Conservation (phyloP, 306 rosid genomes). For the Adenanthera pavonina region DNA sequence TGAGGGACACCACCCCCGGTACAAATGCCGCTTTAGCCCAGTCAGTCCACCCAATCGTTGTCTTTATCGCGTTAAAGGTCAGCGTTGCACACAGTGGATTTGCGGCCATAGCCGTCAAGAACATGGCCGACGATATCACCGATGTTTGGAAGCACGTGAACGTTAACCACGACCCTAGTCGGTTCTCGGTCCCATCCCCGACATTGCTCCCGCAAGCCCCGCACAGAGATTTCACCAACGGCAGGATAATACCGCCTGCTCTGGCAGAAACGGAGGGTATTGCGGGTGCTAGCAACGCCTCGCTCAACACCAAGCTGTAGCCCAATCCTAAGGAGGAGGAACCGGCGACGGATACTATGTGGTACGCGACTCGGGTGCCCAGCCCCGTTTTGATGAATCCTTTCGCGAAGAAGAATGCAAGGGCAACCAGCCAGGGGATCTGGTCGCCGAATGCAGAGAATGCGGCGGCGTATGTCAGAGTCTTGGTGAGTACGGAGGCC, state of each 20-base stretch:
- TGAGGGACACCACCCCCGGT: slow-evolving; percentile 65
- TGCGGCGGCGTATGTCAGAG: slow-evolving; percentile 65
- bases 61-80: slow-evolving; percentile 56
- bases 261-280: slow-evolving; percentile 11
- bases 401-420: slow-evolving; percentile 73
- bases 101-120: slow-evolving; percentile 78
- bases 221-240: slow-evolving; percentile 55
- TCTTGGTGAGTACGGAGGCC: slow-evolving; percentile 64
- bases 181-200: slow-evolving; percentile 44
- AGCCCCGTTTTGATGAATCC: slow-evolving; percentile 77
- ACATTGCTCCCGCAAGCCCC: background rate
- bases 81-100: slow-evolving; percentile 67
- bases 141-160: slow-evolving; percentile 74
- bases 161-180: slow-evolving; percentile 69
- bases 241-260: slow-evolving; percentile 68
- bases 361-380: slow-evolving; percentile 68
- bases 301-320: slow-evolving; percentile 70
- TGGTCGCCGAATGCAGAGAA: slow-evolving; percentile 76
- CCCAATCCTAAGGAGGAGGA: slow-evolving; percentile 70
- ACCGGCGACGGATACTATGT: slow-evolving; percentile 63
- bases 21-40: slow-evolving; percentile 73
- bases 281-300: slow-evolving; percentile 29
- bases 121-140: slow-evolving; percentile 77
- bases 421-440: slow-evolving; percentile 73
- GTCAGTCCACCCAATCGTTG: slow-evolving; percentile 69